Percentiles rank a stretch among this genome's conserved stretches.
Evolutionary conservation across 805 yeast genomes (phyloP).

Genomic region (Ogataea wickerhamii): DNA sequence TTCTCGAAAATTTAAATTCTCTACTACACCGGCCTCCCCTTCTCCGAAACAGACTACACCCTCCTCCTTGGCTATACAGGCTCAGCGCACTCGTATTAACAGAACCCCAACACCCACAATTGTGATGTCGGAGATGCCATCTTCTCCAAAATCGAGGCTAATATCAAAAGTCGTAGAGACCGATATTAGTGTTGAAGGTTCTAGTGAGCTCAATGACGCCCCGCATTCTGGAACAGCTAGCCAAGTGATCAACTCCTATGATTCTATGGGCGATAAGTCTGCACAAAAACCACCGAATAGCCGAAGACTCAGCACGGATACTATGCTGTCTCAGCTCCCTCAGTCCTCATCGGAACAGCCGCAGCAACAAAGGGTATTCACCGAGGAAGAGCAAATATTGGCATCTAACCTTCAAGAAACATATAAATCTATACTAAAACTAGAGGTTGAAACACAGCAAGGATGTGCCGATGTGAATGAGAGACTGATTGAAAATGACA

Average conservation of each 20-base stretch:
- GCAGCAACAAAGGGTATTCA: slow-evolving; percentile 26
- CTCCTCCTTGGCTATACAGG: slow-evolving; percentile 4
- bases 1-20: not conserved
- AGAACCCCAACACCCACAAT: slow-evolving; percentile 24
- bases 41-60: slow-evolving; percentile 3
- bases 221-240: slow-evolving; percentile 4
- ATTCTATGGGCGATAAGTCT: slow-evolving; percentile 18
- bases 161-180: slow-evolving; percentile 20
- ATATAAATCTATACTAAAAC: slow-evolving; percentile 62
- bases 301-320: slow-evolving; percentile 27
- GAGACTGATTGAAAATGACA: slow-evolving; percentile 43
- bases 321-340: slow-evolving; percentile 23
- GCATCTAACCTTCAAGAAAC: slow-evolving; percentile 73
- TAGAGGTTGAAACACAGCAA: slow-evolving; percentile 67
- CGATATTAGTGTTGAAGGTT: slow-evolving; percentile 25
- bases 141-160: slow-evolving; percentile 23
- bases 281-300: slow-evolving; percentile 8
- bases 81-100: slow-evolving; percentile 7
- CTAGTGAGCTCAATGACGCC: slow-evolving; percentile 24
- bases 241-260: slow-evolving; percentile 10
- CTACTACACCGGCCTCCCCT: slow-evolving; percentile 1
- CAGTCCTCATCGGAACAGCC: slow-evolving; percentile 10
- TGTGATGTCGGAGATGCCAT: slow-evolving; percentile 20
- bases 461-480: slow-evolving; percentile 59
- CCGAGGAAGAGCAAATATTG: slow-evolving; percentile 61